Evolutionary conservation across 768 basidiomycete genomes (phyloP).

Genomic region (Terana coerulea): DNA sequence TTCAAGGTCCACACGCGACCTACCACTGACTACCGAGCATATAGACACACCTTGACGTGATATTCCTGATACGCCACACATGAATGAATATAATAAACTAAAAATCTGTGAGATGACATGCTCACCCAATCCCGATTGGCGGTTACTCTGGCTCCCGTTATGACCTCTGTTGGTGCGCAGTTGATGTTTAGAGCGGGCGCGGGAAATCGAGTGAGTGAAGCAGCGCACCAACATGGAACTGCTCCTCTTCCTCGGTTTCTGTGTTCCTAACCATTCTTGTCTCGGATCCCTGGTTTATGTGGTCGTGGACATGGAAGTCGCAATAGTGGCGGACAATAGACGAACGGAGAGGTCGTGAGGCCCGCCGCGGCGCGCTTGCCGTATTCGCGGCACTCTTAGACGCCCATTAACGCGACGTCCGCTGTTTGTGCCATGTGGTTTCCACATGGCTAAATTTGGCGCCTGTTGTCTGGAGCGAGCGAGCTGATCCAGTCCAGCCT

Average conservation of each 20-base stretch:
- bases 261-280: not conserved
- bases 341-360: conserved; percentile 1
- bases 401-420: too few relatives aligned
- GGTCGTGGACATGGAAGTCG: not conserved
- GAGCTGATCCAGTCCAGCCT: not conserved
- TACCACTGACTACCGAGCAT: not conserved
- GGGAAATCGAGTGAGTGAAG: not conserved
- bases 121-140: conserved; percentile 51
- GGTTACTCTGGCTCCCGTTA: conserved; percentile 52
- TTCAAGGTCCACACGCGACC: not conserved
- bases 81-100: too few relatives aligned
- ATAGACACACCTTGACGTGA: conserved; percentile 51
- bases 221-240: conserved; percentile 24
- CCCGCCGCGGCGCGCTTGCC: not conserved
- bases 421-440: not conserved
- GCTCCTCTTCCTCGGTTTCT: conserved; percentile 14
- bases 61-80: conserved; percentile 63
- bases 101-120: conserved; percentile 4
- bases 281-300: not conserved
- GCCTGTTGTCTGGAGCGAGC: not conserved
- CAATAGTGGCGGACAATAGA: not conserved
- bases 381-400: not conserved
- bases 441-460: not conserved
- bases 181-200: not conserved
- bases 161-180: conserved; percentile 44